A percentile compares a stretch with the other conserved stretches of the same genome.
phyloP scores from a whole-genome alignment of 2,329 filamentous ascomycete genomes.

The Tolypocladium tundrense region DNA sequence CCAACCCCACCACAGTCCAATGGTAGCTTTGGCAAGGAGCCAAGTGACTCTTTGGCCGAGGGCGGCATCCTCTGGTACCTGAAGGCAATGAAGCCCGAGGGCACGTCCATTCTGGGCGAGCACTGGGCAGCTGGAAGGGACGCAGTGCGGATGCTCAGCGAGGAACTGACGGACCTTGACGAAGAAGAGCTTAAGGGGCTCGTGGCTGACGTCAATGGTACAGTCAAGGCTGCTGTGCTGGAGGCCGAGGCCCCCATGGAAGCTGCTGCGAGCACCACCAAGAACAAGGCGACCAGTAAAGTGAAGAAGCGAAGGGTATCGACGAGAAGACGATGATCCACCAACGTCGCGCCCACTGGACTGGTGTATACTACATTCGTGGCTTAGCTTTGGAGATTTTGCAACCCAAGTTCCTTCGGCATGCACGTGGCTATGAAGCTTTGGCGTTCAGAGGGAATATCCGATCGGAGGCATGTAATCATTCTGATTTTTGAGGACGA shows the following conservation, averaged over 20 bases:
- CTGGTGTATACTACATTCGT: background rate
- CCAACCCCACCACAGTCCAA: conserved; percentile 60
- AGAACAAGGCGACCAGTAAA: conserved; percentile 15
- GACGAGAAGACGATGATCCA: conserved; percentile 20
- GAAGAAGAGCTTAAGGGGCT: conserved; percentile 78
- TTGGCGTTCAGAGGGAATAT: background rate
- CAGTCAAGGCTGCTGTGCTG: conserved; percentile 15
- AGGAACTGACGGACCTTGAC: conserved; percentile 84
- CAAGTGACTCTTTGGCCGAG: conserved; percentile 46
- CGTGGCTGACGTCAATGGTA: conserved; percentile 40
- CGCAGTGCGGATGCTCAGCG: conserved; percentile 58
- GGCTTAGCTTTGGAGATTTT: background rate
- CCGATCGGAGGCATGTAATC: background rate
- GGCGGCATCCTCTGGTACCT: conserved; percentile 88
- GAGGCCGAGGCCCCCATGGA: conserved; percentile 15
- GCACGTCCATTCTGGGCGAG: conserved; percentile 71
- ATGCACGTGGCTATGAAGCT: background rate
- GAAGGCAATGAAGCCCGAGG: conserved; percentile 65
- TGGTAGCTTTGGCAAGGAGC: conserved; percentile 40
- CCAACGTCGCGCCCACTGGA: background rate
- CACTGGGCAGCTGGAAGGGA: conserved; percentile 55
- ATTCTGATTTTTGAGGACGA: background rate
- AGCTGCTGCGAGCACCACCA: conserved; percentile 9
- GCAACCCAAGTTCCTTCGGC: background rate
- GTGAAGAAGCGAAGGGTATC: conserved; percentile 24